Base-by-base conservation (phyloP, 192 early-diverging fungal genomes). In the Nowakowskiella sp. region DNA sequence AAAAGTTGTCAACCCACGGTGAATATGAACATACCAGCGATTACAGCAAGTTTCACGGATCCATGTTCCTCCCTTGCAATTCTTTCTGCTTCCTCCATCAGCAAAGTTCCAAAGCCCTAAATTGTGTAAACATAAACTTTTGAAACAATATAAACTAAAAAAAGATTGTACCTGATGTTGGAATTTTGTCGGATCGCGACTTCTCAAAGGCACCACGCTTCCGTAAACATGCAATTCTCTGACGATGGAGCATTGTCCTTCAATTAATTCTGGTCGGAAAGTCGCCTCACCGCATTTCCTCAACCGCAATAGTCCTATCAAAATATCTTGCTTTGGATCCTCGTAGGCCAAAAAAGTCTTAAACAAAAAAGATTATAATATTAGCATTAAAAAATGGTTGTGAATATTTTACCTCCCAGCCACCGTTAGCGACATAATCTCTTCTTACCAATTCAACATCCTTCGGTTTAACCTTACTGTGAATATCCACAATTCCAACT, bases 81-180 rank as follows among this genome's bases (percentile, higher is more conserved):
- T 22, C 96, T 65, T 74, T 97, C 96, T 0, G 96, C 96, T 68
- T 99, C 96, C 55, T 99, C 96, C 96, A 99, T 99, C 49, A 99
- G 61, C 67, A 99, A 64, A 1, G 94, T 95, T 29, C 96, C 96
- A 62, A 92, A 99, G 0, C 96, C 96, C 69, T 92, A 19, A 13
- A 39, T 39, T 19, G 19, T 13, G 36, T 13, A 39, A 39, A 19
- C 19, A 13, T 13, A 39, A 39, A 39, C 13, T 13, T 19, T 13
- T 13, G 13, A 19, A 39, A 19, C 36, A 13, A 39, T 19, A 39
- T 39, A n/a, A n/a, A n/a, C n/a, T n/a, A n/a, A n/a, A 19, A 13
- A 13, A 19, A 13, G 36, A 13, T 19, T 13, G 19, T 13, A 39
- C 36, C 36, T 78, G 96, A 68, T 99, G 96, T 73, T 99, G 96